These are phyloP conservation scores for Citrus mangshanensis DNA, from an alignment of 345 rosid genomes.

Conservation along the genomic window DNA sequence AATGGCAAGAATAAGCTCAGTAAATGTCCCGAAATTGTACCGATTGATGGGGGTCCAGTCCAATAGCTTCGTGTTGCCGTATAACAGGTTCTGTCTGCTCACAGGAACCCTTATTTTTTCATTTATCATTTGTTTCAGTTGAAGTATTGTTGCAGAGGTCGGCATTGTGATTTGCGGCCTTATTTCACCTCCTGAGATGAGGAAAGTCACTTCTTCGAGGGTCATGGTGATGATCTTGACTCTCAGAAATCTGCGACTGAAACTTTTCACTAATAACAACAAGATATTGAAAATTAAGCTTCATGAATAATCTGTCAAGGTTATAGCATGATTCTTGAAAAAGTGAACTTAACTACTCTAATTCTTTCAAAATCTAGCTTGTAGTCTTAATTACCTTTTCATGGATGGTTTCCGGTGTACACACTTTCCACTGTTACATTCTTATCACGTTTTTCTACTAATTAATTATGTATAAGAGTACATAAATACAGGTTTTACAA, in stretches of 20 bases:
- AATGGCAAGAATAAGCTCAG: background rate
- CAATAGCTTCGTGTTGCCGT: background rate
- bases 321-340: no score
- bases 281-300: background rate
- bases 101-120: background rate
- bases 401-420: no score
- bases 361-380: no score
- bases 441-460: no score
- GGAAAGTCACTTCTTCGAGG: background rate
- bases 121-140: slow-evolving; percentile 7
- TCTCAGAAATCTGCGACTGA: background rate
- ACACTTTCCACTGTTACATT: no score
- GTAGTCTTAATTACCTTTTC: no score
- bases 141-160: background rate
- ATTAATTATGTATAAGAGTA: no score
- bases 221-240: background rate
- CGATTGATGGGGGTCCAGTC: background rate
- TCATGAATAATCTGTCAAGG: no score
- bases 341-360: no score
- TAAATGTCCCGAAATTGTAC: background rate
- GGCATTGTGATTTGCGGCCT: slow-evolving; percentile 3
- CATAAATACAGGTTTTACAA: no score
- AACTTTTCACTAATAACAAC: no score
- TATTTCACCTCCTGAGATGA: background rate
- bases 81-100: background rate